Percentiles rank a stretch among this genome's conserved stretches.
Evolutionary conservation across 1,284 basidiomycete genomes (phyloP).

Genomic region (Rhodofomes roseus): DNA sequence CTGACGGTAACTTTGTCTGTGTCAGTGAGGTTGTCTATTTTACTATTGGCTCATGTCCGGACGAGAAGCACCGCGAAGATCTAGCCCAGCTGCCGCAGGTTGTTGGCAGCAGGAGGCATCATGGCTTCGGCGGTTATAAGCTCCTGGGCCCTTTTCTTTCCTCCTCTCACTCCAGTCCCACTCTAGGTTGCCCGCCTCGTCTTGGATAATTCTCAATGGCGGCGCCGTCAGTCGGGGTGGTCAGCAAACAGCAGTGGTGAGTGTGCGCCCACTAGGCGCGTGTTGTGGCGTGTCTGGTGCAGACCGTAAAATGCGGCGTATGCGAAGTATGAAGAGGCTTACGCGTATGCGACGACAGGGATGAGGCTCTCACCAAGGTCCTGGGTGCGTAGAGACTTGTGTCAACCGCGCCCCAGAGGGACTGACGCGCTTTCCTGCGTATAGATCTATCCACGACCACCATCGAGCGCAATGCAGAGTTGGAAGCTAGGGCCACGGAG

Average conservation of each 20-base stretch:
- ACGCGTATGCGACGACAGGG: constrained; percentile 37
- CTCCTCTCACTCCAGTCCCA: constrained; percentile 27
- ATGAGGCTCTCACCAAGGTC: constrained; percentile 57
- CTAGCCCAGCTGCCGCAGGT: constrained; percentile 36
- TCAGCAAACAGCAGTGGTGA: constrained; percentile 59
- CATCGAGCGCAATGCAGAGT: constrained; percentile 56
- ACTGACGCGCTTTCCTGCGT: constrained; percentile 7
- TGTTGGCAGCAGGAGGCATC: constrained; percentile 32
- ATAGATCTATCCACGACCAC: constrained; percentile 61
- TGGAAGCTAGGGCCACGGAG: constrained; percentile 59
- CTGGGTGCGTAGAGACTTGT: constrained; percentile 38
- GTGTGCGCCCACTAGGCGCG: constrained; percentile 20
- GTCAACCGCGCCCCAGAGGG: not conserved
- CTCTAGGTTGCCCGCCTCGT: constrained; percentile 23
- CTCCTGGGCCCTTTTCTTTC: constrained; percentile 31
- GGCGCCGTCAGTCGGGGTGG: constrained; percentile 49
- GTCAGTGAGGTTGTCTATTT: constrained; percentile 16
- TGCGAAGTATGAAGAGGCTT: not conserved
- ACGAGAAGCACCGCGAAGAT: constrained; percentile 34
- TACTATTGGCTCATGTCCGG: constrained; percentile 22
- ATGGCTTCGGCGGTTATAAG: constrained; percentile 39
- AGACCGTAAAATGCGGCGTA: not conserved
- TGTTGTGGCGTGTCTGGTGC: constrained; percentile 1
- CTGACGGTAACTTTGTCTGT: not conserved
- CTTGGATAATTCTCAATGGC: constrained; percentile 42